Percentiles rank a stretch among this genome's conserved stretches.
Evolutionary conservation across 1,284 basidiomycete species (phyloP).

Genomic region (Pseudozyma thailandica): DNA sequence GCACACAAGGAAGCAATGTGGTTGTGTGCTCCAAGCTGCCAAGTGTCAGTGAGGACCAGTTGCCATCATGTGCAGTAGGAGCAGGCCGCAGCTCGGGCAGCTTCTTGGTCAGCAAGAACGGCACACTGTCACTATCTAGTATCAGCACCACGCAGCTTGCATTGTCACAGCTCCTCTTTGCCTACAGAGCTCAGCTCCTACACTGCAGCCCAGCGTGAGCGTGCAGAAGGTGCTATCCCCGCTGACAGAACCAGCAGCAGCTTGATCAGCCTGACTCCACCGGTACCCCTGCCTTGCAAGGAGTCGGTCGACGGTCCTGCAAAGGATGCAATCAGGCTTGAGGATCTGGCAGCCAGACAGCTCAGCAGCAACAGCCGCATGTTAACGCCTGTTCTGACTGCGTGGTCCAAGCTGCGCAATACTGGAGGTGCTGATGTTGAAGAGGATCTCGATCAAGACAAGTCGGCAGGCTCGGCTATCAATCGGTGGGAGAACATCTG

Average conservation of each 20-base stretch:
- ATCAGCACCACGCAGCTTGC: constrained; percentile 27
- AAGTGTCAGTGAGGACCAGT: constrained; percentile 51
- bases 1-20: constrained; percentile 39
- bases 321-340: not conserved
- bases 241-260: constrained; percentile 12
- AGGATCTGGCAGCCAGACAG: not conserved
- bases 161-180: constrained; percentile 41
- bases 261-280: constrained; percentile 15
- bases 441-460: constrained; percentile 8
- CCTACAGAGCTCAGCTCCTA: constrained; percentile 40
- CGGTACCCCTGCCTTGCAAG: constrained; percentile 39
- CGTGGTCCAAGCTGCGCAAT: constrained; percentile 20
- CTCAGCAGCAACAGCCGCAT: constrained; percentile 11
- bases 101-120: constrained; percentile 27
- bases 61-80: constrained; percentile 21
- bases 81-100: constrained; percentile 20
- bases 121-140: constrained; percentile 20
- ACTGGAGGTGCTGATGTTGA: constrained; percentile 3
- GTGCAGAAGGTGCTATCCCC: constrained; percentile 1
- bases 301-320: constrained; percentile 28
- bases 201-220: constrained; percentile 9
- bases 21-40: constrained; percentile 44
- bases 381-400: constrained; percentile 23
- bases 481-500: constrained; percentile 34
- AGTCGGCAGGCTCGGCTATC: not conserved